A percentile compares a stretch with the other conserved stretches of the same genome.
Evolutionary conservation across 2,329 filamentous ascomycete genomes (phyloP).

Genomic region (Diaporthe ampelina): DNA sequence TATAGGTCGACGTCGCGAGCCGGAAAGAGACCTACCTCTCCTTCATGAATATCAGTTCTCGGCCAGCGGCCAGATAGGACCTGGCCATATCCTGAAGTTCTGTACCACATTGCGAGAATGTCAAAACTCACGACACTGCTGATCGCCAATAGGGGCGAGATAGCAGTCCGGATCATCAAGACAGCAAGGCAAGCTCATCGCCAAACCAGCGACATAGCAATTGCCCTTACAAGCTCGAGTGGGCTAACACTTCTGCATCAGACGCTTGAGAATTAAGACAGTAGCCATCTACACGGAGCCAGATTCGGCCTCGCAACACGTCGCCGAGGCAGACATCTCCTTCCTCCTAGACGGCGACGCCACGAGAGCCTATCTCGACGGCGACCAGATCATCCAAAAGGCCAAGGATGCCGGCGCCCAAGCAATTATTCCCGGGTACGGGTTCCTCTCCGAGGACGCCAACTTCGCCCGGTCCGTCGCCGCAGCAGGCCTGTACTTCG

Average conservation of each 20-base stretch:
- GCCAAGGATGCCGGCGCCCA: constrained; percentile 60
- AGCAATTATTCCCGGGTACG: constrained; percentile 75
- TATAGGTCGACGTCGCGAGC: too few species aligned
- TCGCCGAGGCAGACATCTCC: constrained; percentile 66
- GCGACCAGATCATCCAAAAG: constrained; percentile 48
- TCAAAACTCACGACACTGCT: constrained; percentile 61
- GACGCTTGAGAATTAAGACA: constrained; percentile 61
- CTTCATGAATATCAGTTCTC: background rate
- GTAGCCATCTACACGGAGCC: constrained; percentile 71
- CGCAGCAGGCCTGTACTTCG: constrained; percentile 68
- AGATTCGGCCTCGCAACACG: constrained; percentile 68
- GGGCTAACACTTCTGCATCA: background rate
- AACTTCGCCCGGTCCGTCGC: constrained; percentile 68
- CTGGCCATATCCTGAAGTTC: background rate
- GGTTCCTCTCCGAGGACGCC: constrained; percentile 73
- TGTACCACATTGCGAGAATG: background rate
- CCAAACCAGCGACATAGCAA: too few species aligned
- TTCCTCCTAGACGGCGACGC: constrained; percentile 62
- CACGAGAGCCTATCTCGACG: constrained; percentile 37
- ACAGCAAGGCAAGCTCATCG: constrained; percentile 50
- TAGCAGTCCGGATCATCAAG: constrained; percentile 65
- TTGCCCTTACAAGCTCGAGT: rapidly evolving
- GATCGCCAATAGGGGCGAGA: constrained; percentile 73
- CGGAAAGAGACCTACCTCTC: background rate
- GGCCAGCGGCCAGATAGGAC: background rate